Evolutionary conservation across 2,329 filamentous ascomycete species (phyloP).

Genomic region (Corniculantispora saksenae): DNA sequence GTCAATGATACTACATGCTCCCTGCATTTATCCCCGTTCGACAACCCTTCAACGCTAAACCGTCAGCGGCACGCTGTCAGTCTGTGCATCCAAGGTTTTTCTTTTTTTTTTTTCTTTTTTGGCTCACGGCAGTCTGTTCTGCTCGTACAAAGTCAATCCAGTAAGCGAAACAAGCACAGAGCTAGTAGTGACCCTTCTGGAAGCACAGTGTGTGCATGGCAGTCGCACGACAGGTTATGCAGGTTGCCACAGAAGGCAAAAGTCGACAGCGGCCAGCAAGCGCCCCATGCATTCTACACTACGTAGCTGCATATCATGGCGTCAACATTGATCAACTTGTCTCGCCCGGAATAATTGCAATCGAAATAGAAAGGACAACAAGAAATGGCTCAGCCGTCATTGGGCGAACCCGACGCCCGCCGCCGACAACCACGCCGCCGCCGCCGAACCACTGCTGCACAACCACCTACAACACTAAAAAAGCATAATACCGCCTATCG

Average conservation of each 20-base stretch:
- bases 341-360: not conserved
- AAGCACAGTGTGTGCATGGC: slow-evolving; percentile 9
- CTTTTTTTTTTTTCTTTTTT: too few relatives aligned
- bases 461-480: too few relatives aligned
- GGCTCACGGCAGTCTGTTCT: not conserved
- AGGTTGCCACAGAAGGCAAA: not conserved
- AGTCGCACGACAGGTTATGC: not conserved
- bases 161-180: not conserved
- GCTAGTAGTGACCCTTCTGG: not conserved
- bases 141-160: too few relatives aligned
- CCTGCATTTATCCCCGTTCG: not conserved
- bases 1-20: not conserved
- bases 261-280: not conserved
- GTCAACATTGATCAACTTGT: not conserved
- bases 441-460: too few relatives aligned
- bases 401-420: not conserved
- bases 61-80: not conserved
- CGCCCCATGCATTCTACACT: not conserved
- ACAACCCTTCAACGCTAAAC: too few relatives aligned
- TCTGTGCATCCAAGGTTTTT: not conserved
- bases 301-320: not conserved
- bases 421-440: too few relatives aligned
- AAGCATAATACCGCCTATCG: too few relatives aligned
- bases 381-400: slow-evolving; percentile 7
- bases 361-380: too few relatives aligned